Base-by-base conservation (phyloP, 2,329 filamentous ascomycete species). In the Xylariaceae sp. region DNA sequence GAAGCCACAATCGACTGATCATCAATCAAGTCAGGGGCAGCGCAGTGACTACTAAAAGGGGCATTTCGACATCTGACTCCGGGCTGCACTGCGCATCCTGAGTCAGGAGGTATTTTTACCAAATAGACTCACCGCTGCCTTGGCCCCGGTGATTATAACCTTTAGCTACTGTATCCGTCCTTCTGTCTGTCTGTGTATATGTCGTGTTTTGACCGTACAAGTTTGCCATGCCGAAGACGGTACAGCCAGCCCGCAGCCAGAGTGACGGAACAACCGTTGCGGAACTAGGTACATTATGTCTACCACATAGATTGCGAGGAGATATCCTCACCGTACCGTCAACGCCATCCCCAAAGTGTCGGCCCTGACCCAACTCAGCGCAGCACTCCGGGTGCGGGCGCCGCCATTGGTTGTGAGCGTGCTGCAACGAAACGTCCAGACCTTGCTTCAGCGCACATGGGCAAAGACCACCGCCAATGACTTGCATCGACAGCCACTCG, bases 371-470 rank as follows among this genome's bases (percentile, higher is more conserved):
- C 22, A 26, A 11, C 22, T 26, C 22, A 26, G 22, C 22, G 22
- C 22, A 26, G 22, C 22, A n/a, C 13, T 32, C 16, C 16, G 6
- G 6, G 30, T 32, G 12, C 16, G 13, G 30, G 6, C 30, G 38
- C 49, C 48, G 39, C 36, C 26, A 52, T 48, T 50, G 45, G 46
- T 22, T 38, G 39, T 16, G 30, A 15, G 26, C 6, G 30, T 39
- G 30, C 39, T 44, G 42, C 48, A 52, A 47, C 49, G 43, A 48
- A 41, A 30, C 33, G 38, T 44, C 38, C 24, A 41, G 38, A 42
- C 41, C 37, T 26, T 26, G 22, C 22, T 26, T 26, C 22, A 26
- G 22, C 22, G 22, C 22, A 26, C 6, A 6, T 11, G 22, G 22
- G 22, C 6, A 15, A 18, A 26, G 9, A 4, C 4, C 24, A 15